Base-by-base conservation (phyloP, 2,329 filamentous ascomycete genomes). In the Alternaria atra region DNA sequence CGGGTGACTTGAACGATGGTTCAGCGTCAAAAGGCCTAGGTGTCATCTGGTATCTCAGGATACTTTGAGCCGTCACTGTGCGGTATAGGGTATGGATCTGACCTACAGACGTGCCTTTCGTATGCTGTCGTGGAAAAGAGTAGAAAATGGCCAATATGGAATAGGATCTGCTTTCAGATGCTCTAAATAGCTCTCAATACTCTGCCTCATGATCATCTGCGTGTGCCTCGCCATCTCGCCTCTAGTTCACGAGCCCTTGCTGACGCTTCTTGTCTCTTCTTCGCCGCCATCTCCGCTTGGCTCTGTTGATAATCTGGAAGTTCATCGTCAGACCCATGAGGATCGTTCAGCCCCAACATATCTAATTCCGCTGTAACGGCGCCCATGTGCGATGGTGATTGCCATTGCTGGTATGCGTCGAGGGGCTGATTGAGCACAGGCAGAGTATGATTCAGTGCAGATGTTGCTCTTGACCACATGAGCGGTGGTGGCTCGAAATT, bases 241-340 rank as follows among this genome's bases (percentile, higher is more conserved):
- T 82, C 80, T 60, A 84, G 59, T 58, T 84, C 82, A 55, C 79
- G 72, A 47, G 82, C 82, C 61, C 82, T 70, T 34, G 77, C 73
- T 12, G 78, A 73, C n/a, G 81, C 82, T 61, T 80, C 80, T 12
- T 66, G 66, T 32, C 81, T 70, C 55, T 75, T 80, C 44, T 62
- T 70, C 8, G 73, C 77, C 29, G 77, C 76, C 66, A 81, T 81
- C 61, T 83, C 79, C 12, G 80, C 80, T 67, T 84, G 82, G 58
- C 81, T 83, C 57, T 80, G 75, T 27, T 80, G 81, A 61, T 84
- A 84, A 61, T 83, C 76, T 0, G 82, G 82, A 13, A 84, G 62
- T 60, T 84, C 80, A 42, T 77, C 75, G 4, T 72, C 67, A 2
- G 60, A 63, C n/a, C 64, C 65, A 13, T 75, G 72, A 20, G 77